Evolutionary conservation across 768 basidiomycete genomes (phyloP), one percentile per base, ranked within the genome.

Genomic region (Amanita inopinata): DNA sequence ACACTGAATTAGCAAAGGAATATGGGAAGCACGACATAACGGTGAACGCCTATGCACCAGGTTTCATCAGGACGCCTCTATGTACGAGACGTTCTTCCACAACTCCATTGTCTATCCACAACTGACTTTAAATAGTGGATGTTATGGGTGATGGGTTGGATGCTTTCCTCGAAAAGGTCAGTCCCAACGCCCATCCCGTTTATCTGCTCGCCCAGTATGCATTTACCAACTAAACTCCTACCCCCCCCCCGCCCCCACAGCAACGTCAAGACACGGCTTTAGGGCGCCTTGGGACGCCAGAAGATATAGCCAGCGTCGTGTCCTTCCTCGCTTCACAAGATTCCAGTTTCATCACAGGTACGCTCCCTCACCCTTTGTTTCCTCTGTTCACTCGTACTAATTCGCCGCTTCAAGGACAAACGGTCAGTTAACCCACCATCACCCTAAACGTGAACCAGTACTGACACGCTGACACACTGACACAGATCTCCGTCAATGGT

Each of bases 11-110:
- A 69, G 66, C 68, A 0, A 28, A 51, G 14, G 67, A 70, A 47
- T 51, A 67, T 3, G 66, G 56, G 5, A 48, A 47, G 19, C 47
- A 69, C 42, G 53, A 52, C 4, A 71, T 70, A 25, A 69, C 63
- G 1, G 66, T 67, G 12, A 71, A 71, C 27, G 60, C 64, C 1
- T 67, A 69, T 38, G 61, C 64, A 6, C 64, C 64, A 12, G 63
- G 66, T 47, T 39, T 34, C 19, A 14, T 34, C n/a, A 18, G 27
- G 33, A 35, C 33, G 19, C 6, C 28, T 15, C 45, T 2, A 31
- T 53, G 37, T 34, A 17, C 1, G 18, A 20, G n/a, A 3, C 32
- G n/a, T 9, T 15, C 17, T 2, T 33, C 15, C 33, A 9, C 12
- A 3, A 4, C 23, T 20, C 10, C 19, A 4, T 12, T 15, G 40